Base-by-base conservation (phyloP, 2,329 filamentous ascomycete genomes). In the Dactylellina sp. region DNA sequence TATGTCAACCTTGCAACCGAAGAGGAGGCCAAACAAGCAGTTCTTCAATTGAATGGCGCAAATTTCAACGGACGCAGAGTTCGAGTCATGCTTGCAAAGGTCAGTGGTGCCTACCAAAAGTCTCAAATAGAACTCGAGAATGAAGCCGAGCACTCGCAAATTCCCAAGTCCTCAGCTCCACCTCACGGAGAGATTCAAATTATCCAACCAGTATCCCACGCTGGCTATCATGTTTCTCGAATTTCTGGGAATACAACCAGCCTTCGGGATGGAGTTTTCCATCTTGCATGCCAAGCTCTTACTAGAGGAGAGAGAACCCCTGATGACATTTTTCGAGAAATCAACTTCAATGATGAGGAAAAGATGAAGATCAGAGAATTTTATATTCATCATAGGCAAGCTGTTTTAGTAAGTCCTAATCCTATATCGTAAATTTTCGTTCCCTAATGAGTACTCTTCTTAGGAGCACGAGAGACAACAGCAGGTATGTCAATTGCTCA, bases 271-370 rank as follows among this genome's bases (percentile, higher is more conserved):
- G 61, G 55, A 40, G 32, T 74, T 5, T 74, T 66, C 32, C 49
- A 61, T 25, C 57, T 74, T n/a, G 61, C 61, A n/a, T 74, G 70
- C 24, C 55, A 74, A 20, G 37, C 56, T 2, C 64, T 74, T 24
- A 46, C 35, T 22, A 39, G 32, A 24, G 49, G 47, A 7, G 61
- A 49, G 0, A 61, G 59, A 18, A 74, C 61, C 24, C 61, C 70
- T 6, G 55, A 74, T 14, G 55, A 74, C 12, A 66, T 74, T 20
- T 74, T 74, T 55, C 47, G 42, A 1, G 61, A 61, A 12, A 57
- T 66, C 49, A 74, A 66, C 37, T 74, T 74, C 56, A 66, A 65
- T 16, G 61, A 74, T 2, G 56, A 66, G 9, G 70, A 74, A 18
- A 74, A 62, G 25, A 35, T 47, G 3, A 74, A 61, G 61, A 22